These are phyloP conservation scores for Linanthus parryae DNA, from an alignment of 148 eudicot species.

Conservation along the genomic window DNA sequence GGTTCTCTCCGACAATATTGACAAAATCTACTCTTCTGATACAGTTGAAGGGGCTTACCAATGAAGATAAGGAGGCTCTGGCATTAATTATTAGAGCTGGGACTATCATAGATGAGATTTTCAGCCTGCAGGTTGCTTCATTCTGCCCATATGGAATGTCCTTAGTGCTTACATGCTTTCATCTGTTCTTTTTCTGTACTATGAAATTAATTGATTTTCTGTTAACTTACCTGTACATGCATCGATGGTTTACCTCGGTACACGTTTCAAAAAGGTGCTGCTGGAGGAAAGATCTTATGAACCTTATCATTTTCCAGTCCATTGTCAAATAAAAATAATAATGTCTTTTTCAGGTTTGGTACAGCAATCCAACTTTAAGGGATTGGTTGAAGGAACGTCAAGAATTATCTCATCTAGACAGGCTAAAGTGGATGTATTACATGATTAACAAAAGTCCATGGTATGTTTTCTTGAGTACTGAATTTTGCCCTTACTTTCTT, in stretches of 20 bases:
- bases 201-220: too few relatives aligned
- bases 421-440: slow-evolving; percentile 77
- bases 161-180: too few relatives aligned
- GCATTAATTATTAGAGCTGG: slow-evolving; percentile 64
- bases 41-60: slow-evolving; percentile 64
- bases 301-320: not conserved
- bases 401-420: slow-evolving; percentile 52
- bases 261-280: too few relatives aligned
- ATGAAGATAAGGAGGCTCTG: slow-evolving; percentile 70
- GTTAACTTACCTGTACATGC: too few relatives aligned
- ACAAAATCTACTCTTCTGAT: slow-evolving; percentile 3
- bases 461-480: slow-evolving; percentile 25
- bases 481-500: not conserved
- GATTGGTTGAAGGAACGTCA: slow-evolving; percentile 74
- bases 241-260: too few relatives aligned
- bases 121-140: slow-evolving; percentile 60
- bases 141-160: not conserved
- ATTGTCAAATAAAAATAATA: not conserved
- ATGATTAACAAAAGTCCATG: slow-evolving; percentile 82
- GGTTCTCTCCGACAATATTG: not conserved
- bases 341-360: slow-evolving; percentile 52
- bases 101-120: slow-evolving; percentile 67
- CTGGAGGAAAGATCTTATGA: slow-evolving; percentile 2
- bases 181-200: too few relatives aligned
- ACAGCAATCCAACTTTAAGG: slow-evolving; percentile 69